Conservation (phyloP, 1,284 basidiomycete species). For the Rhodotorula sp. region DNA sequence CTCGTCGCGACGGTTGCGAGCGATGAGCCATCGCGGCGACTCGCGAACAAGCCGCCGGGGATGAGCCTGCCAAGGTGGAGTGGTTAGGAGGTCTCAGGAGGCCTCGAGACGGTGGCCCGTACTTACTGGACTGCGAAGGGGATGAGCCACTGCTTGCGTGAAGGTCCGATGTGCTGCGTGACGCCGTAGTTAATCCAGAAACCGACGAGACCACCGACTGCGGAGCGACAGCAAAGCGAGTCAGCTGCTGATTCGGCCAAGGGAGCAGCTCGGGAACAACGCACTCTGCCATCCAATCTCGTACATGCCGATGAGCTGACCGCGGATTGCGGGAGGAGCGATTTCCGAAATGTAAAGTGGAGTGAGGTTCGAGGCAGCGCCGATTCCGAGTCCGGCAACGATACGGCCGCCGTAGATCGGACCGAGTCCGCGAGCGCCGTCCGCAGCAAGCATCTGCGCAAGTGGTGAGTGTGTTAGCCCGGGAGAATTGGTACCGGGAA, state of each 20-base stretch:
- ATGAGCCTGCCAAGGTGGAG: slow-evolving; percentile 46
- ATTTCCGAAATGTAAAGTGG: slow-evolving; percentile 49
- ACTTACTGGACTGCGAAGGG: slow-evolving; percentile 4
- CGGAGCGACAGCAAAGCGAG: not conserved
- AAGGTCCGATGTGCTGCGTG: slow-evolving; percentile 8
- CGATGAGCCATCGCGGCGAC: slow-evolving; percentile 63
- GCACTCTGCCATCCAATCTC: slow-evolving; percentile 47
- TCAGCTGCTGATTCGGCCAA: not conserved
- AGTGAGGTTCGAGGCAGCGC: slow-evolving; percentile 44
- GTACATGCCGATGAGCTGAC: slow-evolving; percentile 47
- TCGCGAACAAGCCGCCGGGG: slow-evolving; percentile 60
- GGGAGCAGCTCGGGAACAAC: not conserved
- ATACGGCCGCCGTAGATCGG: slow-evolving; percentile 46
- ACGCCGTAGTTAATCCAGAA: slow-evolving; percentile 34
- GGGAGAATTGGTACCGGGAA: not conserved
- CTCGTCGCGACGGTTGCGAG: slow-evolving; percentile 56
- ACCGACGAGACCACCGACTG: slow-evolving; percentile 36
- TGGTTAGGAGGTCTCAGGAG: not conserved
- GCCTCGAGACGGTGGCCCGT: not conserved
- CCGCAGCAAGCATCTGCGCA: slow-evolving; percentile 24
- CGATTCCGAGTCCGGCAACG: slow-evolving; percentile 43
- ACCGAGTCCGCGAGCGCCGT: slow-evolving; percentile 13
- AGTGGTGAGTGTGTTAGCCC: not conserved
- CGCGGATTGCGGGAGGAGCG: slow-evolving; percentile 44
- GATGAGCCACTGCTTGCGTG: slow-evolving; percentile 21